Percentiles rank a stretch among this genome's conserved stretches.
phyloP scores from a whole-genome alignment of 164 flowering plant species.

The Magnolia officinalis region DNA sequence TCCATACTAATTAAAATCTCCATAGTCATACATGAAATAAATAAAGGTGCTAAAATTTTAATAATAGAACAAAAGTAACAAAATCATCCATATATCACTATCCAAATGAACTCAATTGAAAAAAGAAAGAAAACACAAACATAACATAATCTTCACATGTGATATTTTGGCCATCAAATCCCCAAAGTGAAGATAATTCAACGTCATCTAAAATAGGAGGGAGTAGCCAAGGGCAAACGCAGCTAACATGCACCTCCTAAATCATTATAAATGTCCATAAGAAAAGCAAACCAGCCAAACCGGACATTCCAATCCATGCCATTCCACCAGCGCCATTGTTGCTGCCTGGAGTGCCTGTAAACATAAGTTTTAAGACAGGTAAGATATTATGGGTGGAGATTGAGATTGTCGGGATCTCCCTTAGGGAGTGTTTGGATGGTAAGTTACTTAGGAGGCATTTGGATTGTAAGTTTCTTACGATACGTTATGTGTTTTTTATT shows the following conservation, averaged over 20 bases:
- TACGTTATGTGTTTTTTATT: no score
- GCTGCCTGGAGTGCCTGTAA: constrained; percentile 4
- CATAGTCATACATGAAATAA: no score
- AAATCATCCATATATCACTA: background rate
- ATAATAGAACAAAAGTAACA: background rate
- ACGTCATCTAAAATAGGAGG: background rate
- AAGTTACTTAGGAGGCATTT: no score
- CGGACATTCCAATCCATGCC: constrained; percentile 24
- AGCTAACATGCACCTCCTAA: background rate
- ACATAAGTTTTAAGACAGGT: no score
- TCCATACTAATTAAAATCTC: no score
- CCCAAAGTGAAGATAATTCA: background rate
- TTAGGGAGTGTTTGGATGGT: no score
- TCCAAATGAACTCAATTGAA: background rate
- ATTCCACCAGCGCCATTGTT: constrained; percentile 16
- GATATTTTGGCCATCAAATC: no score
- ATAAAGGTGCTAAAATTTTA: no score
- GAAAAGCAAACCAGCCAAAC: constrained; percentile 20
- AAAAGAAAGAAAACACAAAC: no score
- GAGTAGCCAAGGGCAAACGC: background rate
- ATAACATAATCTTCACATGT: background rate
- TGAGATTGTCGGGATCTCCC: no score
- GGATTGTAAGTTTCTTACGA: no score
- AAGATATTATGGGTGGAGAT: no score
- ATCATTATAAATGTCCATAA: constrained; percentile 20